A percentile compares a stretch with the other conserved stretches of the same genome.
Evolutionary conservation across 1,139 yeast species (phyloP).

Genomic region (Yamadazyma spencermartinsiae): DNA sequence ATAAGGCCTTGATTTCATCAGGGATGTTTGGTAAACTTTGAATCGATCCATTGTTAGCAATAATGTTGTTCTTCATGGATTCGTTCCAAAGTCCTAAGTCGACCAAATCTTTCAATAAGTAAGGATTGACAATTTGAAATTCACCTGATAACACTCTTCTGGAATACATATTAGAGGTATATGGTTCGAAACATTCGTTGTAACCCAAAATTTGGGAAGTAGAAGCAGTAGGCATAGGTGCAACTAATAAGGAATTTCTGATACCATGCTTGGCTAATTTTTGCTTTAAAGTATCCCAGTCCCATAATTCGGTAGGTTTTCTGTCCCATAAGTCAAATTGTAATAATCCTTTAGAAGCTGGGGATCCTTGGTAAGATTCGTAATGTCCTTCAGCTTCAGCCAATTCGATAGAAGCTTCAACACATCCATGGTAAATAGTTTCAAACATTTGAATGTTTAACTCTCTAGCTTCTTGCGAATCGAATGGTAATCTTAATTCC

Average conservation of each 20-base stretch:
- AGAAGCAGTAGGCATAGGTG: conserved; percentile 69
- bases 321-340: conserved; percentile 61
- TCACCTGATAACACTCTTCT: conserved; percentile 65
- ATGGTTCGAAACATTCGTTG: conserved; percentile 65
- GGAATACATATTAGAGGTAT: conserved; percentile 58
- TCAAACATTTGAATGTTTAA: conserved; percentile 60
- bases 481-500: conserved; percentile 57
- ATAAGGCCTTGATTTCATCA: conserved; percentile 49
- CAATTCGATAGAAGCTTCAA: conserved; percentile 56
- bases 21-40: conserved; percentile 54
- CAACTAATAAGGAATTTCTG: conserved; percentile 60
- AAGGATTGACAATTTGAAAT: conserved; percentile 60
- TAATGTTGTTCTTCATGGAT: conserved; percentile 52
- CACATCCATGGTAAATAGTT: conserved; percentile 60
- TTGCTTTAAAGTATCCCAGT: conserved; percentile 54
- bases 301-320: conserved; percentile 58
- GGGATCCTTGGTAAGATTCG: conserved; percentile 53
- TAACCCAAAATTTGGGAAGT: conserved; percentile 62
- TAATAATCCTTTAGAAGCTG: conserved; percentile 57
- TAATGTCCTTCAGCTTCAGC: conserved; percentile 51
- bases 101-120: conserved; percentile 53
- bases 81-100: conserved; percentile 58
- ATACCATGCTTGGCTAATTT: conserved; percentile 48
- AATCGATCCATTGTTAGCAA: conserved; percentile 55
- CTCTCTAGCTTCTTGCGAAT: conserved; percentile 55